Conservation (phyloP, 2,329 filamentous ascomycete genomes). For the Ophiostoma himal-ulmi region DNA sequence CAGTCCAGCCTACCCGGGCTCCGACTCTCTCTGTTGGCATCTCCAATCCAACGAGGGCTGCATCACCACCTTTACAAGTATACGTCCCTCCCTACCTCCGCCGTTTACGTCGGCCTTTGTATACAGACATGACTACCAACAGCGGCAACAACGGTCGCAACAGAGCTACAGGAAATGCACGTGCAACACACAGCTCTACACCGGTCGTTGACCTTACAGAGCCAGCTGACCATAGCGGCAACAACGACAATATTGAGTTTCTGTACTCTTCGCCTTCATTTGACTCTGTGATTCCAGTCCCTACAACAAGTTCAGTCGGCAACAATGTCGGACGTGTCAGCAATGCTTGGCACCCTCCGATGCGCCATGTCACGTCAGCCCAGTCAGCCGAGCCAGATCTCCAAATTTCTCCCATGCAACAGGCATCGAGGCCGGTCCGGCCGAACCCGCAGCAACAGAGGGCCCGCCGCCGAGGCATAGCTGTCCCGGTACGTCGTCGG, state of each 20-base stretch:
- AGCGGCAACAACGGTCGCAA: not conserved
- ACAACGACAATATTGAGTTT: not conserved
- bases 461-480: not conserved
- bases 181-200: not conserved
- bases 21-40: not conserved
- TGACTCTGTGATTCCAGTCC: not conserved
- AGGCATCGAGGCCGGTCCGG: not conserved
- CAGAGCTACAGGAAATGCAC: not conserved
- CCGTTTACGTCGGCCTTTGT: not conserved
- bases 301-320: not conserved
- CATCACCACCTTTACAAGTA: not conserved
- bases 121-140: not conserved
- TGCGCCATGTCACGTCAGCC: not conserved
- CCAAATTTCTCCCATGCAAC: not conserved
- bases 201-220: not conserved
- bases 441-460: not conserved
- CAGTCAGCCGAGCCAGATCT: not conserved
- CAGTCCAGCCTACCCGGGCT: not conserved
- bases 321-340: not conserved
- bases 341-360: not conserved
- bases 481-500: not conserved
- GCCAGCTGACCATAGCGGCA: not conserved
- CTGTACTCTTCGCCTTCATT: not conserved
- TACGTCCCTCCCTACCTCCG: conserved; percentile 1
- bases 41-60: not conserved